Evolutionary conservation across 2,329 filamentous ascomycete species (phyloP).

Genomic region (Sphaerostilbella broomeana): DNA sequence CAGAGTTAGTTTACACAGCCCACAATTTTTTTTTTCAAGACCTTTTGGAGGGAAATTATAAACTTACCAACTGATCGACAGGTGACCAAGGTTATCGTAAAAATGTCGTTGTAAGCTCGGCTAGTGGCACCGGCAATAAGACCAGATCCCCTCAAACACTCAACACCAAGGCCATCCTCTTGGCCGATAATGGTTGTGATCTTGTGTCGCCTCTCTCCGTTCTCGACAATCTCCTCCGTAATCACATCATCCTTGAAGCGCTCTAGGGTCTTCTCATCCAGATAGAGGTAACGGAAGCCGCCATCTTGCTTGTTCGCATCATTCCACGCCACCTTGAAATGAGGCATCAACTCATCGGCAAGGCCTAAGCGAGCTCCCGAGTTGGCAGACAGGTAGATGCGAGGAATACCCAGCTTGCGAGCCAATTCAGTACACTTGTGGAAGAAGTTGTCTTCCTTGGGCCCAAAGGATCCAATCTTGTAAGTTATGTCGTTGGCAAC

Average conservation of each 20-base stretch:
- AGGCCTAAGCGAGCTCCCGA: constrained; percentile 96
- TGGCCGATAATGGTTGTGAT: constrained; percentile 89
- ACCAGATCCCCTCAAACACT: constrained; percentile 94
- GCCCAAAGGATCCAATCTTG: constrained; percentile 97
- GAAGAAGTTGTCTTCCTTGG: constrained; percentile 96
- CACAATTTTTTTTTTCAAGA: neutral
- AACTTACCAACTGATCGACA: constrained; percentile 86
- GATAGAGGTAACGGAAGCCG: constrained; percentile 96
- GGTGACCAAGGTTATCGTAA: constrained; percentile 94
- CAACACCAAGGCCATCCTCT: constrained; percentile 94
- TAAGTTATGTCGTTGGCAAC: constrained; percentile 99
- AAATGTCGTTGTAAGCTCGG: constrained; percentile 96
- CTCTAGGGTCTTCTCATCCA: constrained; percentile 79
- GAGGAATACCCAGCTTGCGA: constrained; percentile 86
- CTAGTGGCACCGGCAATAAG: constrained; percentile 97
- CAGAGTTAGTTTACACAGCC: constrained; percentile 24
- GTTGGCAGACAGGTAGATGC: constrained; percentile 97
- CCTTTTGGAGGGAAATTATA: constrained; percentile 6
- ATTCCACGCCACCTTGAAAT: constrained; percentile 98
- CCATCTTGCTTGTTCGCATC: constrained; percentile 70
- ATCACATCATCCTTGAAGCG: constrained; percentile 69
- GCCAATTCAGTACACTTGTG: constrained; percentile 97
- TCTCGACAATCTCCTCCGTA: constrained; percentile 78
- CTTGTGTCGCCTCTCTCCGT: constrained; percentile 86
- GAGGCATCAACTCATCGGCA: constrained; percentile 91